Evolutionary conservation across 2,329 filamentous ascomycete genomes (phyloP), one percentile per base, ranked within the genome.

Genomic region (Coniochaeta sp.): DNA sequence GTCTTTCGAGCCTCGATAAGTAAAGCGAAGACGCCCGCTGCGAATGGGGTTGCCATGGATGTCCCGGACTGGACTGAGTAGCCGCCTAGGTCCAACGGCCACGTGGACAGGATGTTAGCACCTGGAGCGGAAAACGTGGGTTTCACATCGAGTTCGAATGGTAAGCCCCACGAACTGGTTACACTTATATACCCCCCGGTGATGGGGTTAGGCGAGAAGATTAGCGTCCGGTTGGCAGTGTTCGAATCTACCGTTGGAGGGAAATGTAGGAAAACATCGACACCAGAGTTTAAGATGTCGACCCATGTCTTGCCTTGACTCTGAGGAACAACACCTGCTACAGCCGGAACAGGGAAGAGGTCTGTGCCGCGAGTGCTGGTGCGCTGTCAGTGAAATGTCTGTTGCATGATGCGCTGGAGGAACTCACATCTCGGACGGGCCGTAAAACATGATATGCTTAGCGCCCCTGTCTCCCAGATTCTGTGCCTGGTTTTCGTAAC

Each of bases 121-220:
- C 54, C 54, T 22, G 54, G 54, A 2, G 54, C 34, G 5, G 34
- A 34, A 24, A 56, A 56, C n/a, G 28, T 34, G 30, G 54, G 54
- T n/a, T 56, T 56, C 14, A 56, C 54, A 16, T 56, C 69, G 12
- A 78, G 67, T 59, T 82, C 79, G 63, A 72, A 78, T 0, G 73
- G 76, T 4, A 79, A 78, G 10, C 79, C 79, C 77, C 79, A 81
- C 26, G 72, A 74, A 34, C 70, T 77, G 59, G 70, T 77, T 0
- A 64, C 63, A 62, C 70, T 75, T 14, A 75, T 64, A 57, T 68
- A 74, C 1, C 78, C 76, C 7, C 74, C 75, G 5, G 64, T 64
- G 2, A 47, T 22, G 8, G 60, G 57, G 59, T 70, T 70, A 24
- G 59, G 58, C 3, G 65, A 54, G 47, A 62, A 60, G 1, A 64